Conservation (phyloP, 345 rosid species). For the Dovyalis caffra region DNA sequence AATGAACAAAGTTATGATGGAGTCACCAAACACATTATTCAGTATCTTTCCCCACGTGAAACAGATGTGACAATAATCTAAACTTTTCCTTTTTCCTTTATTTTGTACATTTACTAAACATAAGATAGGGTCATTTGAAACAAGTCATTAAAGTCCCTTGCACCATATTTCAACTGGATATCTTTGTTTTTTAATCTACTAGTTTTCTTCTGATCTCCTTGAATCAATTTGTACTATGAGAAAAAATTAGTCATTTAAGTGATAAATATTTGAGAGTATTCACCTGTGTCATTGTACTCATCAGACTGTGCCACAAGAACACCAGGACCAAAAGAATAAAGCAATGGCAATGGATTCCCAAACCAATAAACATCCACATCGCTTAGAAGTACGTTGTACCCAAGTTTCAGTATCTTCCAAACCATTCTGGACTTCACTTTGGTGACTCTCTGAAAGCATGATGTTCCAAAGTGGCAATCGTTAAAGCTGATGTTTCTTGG, state of each 20-base stretch:
- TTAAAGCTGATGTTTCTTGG: conserved; percentile 78
- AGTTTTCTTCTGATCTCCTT: not conserved
- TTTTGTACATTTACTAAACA: not conserved
- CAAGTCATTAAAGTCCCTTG: not conserved
- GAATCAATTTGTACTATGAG: not conserved
- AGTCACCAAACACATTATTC: not conserved
- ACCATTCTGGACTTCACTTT: conserved; percentile 91
- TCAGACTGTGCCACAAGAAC: conserved; percentile 84
- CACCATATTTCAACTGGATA: not conserved
- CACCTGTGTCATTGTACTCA: conserved; percentile 78
- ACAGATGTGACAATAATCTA: not conserved
- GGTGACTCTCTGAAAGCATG: conserved; percentile 89
- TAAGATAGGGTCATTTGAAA: not conserved
- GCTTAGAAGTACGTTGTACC: conserved; percentile 85
- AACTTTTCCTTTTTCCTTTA: not conserved
- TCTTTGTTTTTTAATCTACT: not conserved
- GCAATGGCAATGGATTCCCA: conserved; percentile 64
- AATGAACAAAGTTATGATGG: not conserved
- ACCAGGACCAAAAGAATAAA: conserved; percentile 64
- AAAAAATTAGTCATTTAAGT: not conserved
- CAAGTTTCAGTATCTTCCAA: conserved; percentile 70
- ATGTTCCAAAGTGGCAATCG: conserved; percentile 89
- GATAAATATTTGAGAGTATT: not conserved
- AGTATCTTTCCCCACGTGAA: not conserved
- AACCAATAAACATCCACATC: conserved; percentile 95